Base-by-base conservation (phyloP, 352 stramenopile species). In the Plasmopara halstedii region DNA sequence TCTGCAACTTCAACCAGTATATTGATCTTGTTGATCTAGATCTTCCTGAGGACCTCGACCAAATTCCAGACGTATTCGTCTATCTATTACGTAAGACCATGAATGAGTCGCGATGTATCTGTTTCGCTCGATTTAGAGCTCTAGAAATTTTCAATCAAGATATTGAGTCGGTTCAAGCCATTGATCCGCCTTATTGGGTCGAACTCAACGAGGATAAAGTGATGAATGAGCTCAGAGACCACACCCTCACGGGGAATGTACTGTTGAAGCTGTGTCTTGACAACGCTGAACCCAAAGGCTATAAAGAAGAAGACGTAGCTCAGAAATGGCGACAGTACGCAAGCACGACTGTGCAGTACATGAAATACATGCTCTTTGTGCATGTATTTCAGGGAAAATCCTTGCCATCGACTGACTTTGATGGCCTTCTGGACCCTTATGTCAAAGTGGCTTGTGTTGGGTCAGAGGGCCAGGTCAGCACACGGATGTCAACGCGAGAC, bases 391-490 rank as follows among this genome's bases (percentile, higher is more conserved):
- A 94, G 50, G 82, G 72, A 21, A 70, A 73, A 25, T 72, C 60
- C 21, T 57, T 94, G 4, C 80, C 83, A 6, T 62, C 80, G n/a
- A 66, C 72, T 2, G 83, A 94, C 35, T 61, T 67, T 25, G 87
- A 90, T 23, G 80, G 83, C 6, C 44, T 86, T 0, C 42, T 92
- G 14, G 80, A 94, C 26, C 79, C 83, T 3, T 94, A 91, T 56
- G 70, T 94, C 15, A 88, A 89, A 41, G 64, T 90, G n/a, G 70
- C 62, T n/a, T 94, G 83, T 33, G 78, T 71, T 13, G 81, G 83
- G n/a, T 58, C 73, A 14, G 70, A 88, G 32, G 56, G 65, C 6
- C 70, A 88, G 38, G 73, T 84, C 14, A 74, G 62, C 35, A 83
- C 61, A 20, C 64, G 70, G 1, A 69, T 72, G 45, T 70, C 62